Base-by-base conservation (phyloP, 148 eudicot genomes). In the Vaccinium vitisidaea region DNA sequence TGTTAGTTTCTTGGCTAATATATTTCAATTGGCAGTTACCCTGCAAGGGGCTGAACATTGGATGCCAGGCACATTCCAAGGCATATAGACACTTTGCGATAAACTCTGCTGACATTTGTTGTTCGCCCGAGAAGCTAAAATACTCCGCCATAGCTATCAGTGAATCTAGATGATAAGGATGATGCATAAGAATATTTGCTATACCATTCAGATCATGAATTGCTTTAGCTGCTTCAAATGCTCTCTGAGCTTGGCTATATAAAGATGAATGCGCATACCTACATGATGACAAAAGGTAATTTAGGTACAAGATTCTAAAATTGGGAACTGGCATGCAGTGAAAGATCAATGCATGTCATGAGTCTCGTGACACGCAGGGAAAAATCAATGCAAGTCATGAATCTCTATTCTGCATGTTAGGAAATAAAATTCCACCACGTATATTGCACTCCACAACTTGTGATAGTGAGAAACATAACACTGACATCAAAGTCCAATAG, bases 61-160 rank as follows among this genome's bases (percentile, higher is more conserved):
- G 95, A 88, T 93, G 98, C 98, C 98, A 97, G 67, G 99, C 99
- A 87, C 99, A 97, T 86, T 97, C 99, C 87, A 97, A 85, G 74
- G 98, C 96, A 85, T 95, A 96, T 53, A 96, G 89, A 88, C 95
- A 93, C 85, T 94, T 96, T 52, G 93, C 92, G 65, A 85, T 85
- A 50, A 92, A 83, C 88, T 97, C 98, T 39, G 97, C 92, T 11
- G 99, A 90, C 92, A 92, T 94, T 89, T 95, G 96, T 83, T 90
- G 95, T 83, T 97, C 98, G 48, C 99, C 99, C 39, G 92, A 80
- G 90, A 97, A 95, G 86, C 90, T 93, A 88, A 95, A 97, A 86
- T 93, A 94, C 36, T 94, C 94, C 25, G 98, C 97, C 86, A 94
- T 87, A 80, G 98, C 93, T 81, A 92, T 84, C 82, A 94, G 93